A percentile compares a stretch with the other conserved stretches of the same genome.
phyloP scores from a whole-genome alignment of 108 stramenopile genomes.

The Conticribra weissflogii region DNA sequence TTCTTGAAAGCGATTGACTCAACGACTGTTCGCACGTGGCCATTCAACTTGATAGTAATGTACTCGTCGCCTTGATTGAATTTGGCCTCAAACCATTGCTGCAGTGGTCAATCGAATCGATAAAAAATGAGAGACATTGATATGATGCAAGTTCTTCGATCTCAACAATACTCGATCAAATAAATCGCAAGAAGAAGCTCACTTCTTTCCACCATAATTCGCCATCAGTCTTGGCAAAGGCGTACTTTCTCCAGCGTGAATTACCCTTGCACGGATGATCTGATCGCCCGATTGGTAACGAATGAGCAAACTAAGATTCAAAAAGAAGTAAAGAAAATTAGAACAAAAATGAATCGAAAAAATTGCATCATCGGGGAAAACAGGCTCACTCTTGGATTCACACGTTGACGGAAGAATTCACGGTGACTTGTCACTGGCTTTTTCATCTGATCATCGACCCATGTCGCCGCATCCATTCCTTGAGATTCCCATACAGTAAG shows the following conservation, averaged over 20 bases:
- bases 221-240: constrained; percentile 28
- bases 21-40: constrained; percentile 45
- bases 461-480: no score
- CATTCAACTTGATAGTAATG: constrained; percentile 48
- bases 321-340: not conserved
- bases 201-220: constrained; percentile 21
- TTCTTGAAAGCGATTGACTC: constrained; percentile 4
- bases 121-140: not conserved
- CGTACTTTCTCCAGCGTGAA: constrained; percentile 44
- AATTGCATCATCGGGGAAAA: not conserved
- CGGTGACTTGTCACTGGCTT: no score
- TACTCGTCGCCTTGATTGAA: constrained; percentile 17
- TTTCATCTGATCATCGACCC: no score
- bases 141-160: no score
- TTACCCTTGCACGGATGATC: constrained; percentile 42
- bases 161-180: not conserved
- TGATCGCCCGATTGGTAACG: constrained; percentile 16
- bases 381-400: constrained; percentile 24
- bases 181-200: not conserved
- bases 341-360: not conserved
- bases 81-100: constrained; percentile 18
- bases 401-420: constrained; percentile 42
- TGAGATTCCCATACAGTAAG: constrained; percentile 28
- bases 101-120: constrained; percentile 1
- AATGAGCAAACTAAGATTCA: constrained; percentile 13